Evolutionary conservation across 192 early-diverging fungal species (phyloP).

Genomic region (Mortierella hygrophila): DNA sequence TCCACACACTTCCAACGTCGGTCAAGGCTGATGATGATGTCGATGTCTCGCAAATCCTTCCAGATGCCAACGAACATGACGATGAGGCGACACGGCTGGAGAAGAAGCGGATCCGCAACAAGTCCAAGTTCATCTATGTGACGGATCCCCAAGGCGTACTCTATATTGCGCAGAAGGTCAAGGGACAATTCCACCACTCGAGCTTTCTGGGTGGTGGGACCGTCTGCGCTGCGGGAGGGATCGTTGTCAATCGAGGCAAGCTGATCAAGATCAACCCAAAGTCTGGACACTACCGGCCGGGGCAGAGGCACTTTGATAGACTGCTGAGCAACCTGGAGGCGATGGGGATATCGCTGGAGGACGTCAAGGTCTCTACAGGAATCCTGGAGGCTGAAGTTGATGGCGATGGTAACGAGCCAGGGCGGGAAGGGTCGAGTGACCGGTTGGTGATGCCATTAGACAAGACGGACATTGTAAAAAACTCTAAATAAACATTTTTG

Average conservation of each 20-base stretch:
- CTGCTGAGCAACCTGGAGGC: slow-evolving; percentile 26
- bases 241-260: slow-evolving; percentile 43
- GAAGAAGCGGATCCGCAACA: slow-evolving; percentile 48
- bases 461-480: not conserved
- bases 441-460: slow-evolving; percentile 12
- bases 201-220: slow-evolving; percentile 58
- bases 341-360: slow-evolving; percentile 40
- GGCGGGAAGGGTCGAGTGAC: not conserved
- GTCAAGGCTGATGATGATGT: slow-evolving; percentile 31
- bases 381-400: slow-evolving; percentile 19
- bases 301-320: slow-evolving; percentile 52
- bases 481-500: not conserved
- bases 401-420: not conserved
- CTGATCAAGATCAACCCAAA: slow-evolving; percentile 59
- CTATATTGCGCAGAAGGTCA: slow-evolving; percentile 55
- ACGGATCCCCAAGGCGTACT: slow-evolving; percentile 46
- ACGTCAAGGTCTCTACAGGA: slow-evolving; percentile 33
- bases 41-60: slow-evolving; percentile 37
- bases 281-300: slow-evolving; percentile 60
- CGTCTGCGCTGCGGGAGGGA: slow-evolving; percentile 56
- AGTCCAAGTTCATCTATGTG: slow-evolving; percentile 60
- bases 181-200: slow-evolving; percentile 61
- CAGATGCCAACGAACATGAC: slow-evolving; percentile 28
- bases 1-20: slow-evolving; percentile 46
- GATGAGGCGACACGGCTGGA: slow-evolving; percentile 30